phyloP scores from a whole-genome alignment of 2,329 filamentous ascomycete genomes.

The Paraconiothyrium brasiliense region DNA sequence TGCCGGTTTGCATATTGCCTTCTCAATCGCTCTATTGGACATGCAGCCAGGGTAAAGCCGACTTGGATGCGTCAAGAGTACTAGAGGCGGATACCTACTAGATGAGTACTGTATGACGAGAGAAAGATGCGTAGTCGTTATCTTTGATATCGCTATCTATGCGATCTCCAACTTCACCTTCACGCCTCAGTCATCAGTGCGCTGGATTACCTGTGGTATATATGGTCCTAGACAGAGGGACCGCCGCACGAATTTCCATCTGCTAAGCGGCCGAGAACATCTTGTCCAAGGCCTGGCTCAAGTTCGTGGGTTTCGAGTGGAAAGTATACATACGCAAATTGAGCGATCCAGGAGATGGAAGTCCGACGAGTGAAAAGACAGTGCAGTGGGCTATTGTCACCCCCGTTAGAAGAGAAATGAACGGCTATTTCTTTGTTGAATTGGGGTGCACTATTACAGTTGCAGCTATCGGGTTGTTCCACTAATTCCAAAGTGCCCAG shows the following conservation, averaged over 20 bases:
- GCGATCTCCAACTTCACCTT: background rate
- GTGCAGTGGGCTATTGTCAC: too few relatives aligned
- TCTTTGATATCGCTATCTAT: background rate
- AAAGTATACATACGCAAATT: too few relatives aligned
- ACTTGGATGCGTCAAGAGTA: background rate
- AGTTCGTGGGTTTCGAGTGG: background rate
- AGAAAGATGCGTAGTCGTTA: background rate
- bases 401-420: too few relatives aligned
- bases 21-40: too few relatives aligned
- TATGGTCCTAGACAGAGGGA: background rate
- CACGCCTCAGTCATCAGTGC: background rate
- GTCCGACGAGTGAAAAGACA: too few relatives aligned
- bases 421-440: too few relatives aligned
- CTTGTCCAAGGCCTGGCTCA: background rate
- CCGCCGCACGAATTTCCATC: background rate
- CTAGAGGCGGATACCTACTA: background rate
- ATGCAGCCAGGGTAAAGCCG: background rate
- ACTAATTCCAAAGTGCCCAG: background rate
- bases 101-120: background rate
- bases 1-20: too few relatives aligned
- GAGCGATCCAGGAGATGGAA: too few relatives aligned
- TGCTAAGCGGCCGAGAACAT: background rate
- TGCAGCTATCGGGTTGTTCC: background rate
- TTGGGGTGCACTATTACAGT: too few relatives aligned
- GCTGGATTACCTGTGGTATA: background rate